Conservation (phyloP, 495 filamentous ascomycete species). For the Cercophora scortea region DNA sequence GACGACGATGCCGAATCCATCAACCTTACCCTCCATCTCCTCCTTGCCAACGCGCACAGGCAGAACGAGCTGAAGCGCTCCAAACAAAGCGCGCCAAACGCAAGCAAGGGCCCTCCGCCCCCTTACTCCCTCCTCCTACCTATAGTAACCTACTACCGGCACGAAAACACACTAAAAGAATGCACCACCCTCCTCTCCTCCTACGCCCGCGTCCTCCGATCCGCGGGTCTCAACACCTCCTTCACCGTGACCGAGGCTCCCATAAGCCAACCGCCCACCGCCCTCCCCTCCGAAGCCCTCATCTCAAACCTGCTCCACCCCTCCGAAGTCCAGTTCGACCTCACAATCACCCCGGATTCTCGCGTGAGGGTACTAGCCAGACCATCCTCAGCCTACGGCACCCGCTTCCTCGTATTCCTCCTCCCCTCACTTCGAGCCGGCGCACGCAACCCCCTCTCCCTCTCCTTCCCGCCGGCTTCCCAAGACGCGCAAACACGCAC, state of each 20-base stretch:
- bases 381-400: conserved; percentile 18
- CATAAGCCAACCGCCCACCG: conserved; percentile 3
- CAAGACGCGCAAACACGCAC: neutral
- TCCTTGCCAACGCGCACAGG: conserved; percentile 62
- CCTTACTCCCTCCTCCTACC: conserved; percentile 59
- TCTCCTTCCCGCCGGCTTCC: conserved; percentile 6
- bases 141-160: conserved; percentile 55
- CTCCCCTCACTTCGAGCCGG: conserved; percentile 9
- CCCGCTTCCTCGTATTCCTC: conserved; percentile 24
- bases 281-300: conserved; percentile 10
- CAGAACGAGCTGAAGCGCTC: conserved; percentile 46
- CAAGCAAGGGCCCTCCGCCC: conserved; percentile 34
- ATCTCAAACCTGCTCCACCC: conserved; percentile 14
- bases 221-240: conserved; percentile 16
- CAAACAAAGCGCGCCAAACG: conserved; percentile 1
- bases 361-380: conserved; percentile 25
- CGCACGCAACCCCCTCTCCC: conserved; percentile 11
- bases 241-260: conserved; percentile 17
- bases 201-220: conserved; percentile 12
- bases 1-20: conserved; percentile 49
- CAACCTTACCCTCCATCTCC: conserved; percentile 51
- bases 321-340: conserved; percentile 24
- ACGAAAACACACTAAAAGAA: conserved; percentile 36
- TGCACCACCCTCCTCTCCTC: conserved; percentile 9
- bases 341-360: conserved; percentile 30